Conservation (phyloP, 805 yeast genomes). For the Myxozyma sirexii region DNA sequence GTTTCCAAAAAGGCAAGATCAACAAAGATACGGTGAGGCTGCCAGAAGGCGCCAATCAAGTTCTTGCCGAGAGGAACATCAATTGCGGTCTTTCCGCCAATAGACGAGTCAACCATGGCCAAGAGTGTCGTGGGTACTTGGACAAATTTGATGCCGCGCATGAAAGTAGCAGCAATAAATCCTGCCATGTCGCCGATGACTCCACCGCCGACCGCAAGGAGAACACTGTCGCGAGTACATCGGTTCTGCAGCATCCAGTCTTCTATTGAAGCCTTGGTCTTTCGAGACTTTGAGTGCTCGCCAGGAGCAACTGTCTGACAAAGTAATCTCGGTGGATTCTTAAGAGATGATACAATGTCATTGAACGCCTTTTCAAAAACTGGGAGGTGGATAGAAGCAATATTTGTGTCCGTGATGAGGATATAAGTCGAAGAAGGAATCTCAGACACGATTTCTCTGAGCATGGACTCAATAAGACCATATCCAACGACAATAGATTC, state of each 20-base stretch:
- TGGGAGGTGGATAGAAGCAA: constrained; percentile 45
- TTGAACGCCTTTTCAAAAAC: constrained; percentile 50
- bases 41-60: constrained; percentile 97
- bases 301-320: constrained; percentile 86
- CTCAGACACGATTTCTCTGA: constrained; percentile 60
- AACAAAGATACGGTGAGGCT: constrained; percentile 83
- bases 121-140: constrained; percentile 93
- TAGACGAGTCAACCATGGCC: constrained; percentile 97
- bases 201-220: constrained; percentile 96
- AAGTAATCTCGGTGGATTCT: constrained; percentile 64
- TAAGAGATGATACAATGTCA: neutral
- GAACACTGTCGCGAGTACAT: constrained; percentile 94
- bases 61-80: constrained; percentile 96
- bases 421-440: constrained; percentile 89
- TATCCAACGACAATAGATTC: constrained; percentile 90
- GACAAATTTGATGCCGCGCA: constrained; percentile 94
- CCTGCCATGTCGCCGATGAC: constrained; percentile 99
- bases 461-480: constrained; percentile 73
- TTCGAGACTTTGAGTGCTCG: constrained; percentile 83
- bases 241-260: constrained; percentile 80
- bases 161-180: constrained; percentile 97
- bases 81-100: constrained; percentile 98
- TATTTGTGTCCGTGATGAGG: constrained; percentile 81
- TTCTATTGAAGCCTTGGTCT: constrained; percentile 89
- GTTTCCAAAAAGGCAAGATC: constrained; percentile 87